phyloP scores from a whole-genome alignment of 23 red algal species.

The Cyanidioschyzon merolae region DNA sequence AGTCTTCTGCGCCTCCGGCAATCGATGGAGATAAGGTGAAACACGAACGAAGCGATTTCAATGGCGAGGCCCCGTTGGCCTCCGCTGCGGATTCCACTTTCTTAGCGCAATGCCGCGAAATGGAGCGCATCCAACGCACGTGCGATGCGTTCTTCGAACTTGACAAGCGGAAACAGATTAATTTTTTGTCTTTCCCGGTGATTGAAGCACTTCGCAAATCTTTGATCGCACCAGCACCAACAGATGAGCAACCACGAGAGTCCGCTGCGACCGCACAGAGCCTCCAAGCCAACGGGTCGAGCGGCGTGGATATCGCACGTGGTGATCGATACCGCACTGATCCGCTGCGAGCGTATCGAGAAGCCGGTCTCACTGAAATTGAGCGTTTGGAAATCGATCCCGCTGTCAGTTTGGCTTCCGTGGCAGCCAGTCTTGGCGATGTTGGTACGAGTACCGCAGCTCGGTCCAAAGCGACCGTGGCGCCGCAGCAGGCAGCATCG shows the following conservation, averaged over 20 bases:
- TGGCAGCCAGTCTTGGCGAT: not conserved
- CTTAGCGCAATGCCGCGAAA: not conserved
- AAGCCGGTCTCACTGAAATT: constrained; percentile 3
- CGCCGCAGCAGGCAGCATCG: not conserved
- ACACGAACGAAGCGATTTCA: no score
- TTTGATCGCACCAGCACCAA: not conserved
- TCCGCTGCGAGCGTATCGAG: constrained; percentile 3
- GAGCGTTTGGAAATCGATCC: constrained; percentile 12
- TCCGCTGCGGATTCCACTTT: not conserved
- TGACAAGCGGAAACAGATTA: not conserved
- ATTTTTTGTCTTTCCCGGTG: not conserved
- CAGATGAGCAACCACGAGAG: not conserved
- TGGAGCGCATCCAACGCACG: not conserved
- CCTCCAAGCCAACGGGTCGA: not conserved
- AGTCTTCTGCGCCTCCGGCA: no score
- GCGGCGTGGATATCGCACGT: not conserved
- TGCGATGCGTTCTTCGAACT: not conserved
- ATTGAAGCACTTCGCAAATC: not conserved
- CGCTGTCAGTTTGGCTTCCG: not conserved
- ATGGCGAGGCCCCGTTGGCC: no score
- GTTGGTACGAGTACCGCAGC: no score
- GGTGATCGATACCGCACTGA: not conserved
- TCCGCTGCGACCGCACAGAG: not conserved
- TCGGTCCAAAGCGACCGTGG: not conserved
- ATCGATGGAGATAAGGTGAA: no score